Base-by-base conservation (phyloP, 2,329 filamentous ascomycete genomes). In the Colletotrichum spaethianum region DNA sequence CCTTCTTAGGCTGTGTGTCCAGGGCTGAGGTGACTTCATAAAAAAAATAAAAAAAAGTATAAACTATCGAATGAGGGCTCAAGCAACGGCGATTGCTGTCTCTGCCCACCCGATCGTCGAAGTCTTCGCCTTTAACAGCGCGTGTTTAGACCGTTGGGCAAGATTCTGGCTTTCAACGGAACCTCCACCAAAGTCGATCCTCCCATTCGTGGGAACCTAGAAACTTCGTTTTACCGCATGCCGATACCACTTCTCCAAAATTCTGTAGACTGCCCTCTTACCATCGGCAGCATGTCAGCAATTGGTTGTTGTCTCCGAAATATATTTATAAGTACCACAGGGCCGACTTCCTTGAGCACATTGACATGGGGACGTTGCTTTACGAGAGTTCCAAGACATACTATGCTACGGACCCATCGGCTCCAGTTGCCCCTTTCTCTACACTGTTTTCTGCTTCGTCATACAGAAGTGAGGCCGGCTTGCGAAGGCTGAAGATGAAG, bases 71-170 rank as follows among this genome's bases (percentile, higher is more conserved):
- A 92, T 82, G 1, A 93, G 82, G 2, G 91, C 91, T 8, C 92
- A 84, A 0, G 92, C 91, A 75, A 94, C 92, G 1, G 88, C 87
- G 28, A 93, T 77, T 5, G 85, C 77, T 93, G 91, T 7, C 88
- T 88, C 77, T 93, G 92, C 0, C 92, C 92, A 7, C 91, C 91
- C 1, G 91, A 93, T 1, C 94, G 83, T 68, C 92, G 91, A n/a
- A 91, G 87, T 0, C 92, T 92, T 52, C 89, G 87, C 74, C 92
- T 88, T 1, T 92, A 92, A 28, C 93, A 91, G 1, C 85, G 82
- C 0, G 92, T 93, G 1, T 86, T 82, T 66, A 93, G 90, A 0
- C 89, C 90, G 16, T 62, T 44, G n/a, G 84, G 85, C 5, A 85
- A 78, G 26, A 79, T 80, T 6, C 62, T 93, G 79, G 1, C 2